Base-by-base conservation (phyloP, 805 yeast genomes). In the Saccharomycopsis selenospora region DNA sequence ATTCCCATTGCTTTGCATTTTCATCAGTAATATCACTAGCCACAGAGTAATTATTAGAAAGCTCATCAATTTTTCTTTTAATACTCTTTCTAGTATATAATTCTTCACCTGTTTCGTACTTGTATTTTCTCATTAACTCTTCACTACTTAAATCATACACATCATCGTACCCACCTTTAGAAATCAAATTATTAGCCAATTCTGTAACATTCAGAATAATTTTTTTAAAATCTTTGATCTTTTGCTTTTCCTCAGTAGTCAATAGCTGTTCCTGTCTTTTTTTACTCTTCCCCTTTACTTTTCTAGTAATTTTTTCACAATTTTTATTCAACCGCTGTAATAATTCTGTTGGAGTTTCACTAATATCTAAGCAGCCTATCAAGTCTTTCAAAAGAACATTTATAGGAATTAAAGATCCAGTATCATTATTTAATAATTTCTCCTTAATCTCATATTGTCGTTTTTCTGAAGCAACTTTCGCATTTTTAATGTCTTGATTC, bases 281-380 rank as follows among this genome's bases (percentile, higher is more conserved):
- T 18, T 44, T 29, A 11, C 25, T 18, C 17, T n/a, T 27, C 13
- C 30, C 38, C 38, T 40, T 42, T 49, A 52, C 42, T 46, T 52
- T 55, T 40, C 56, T 51, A 55, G 50, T 51, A 42, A 56, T 51
- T 50, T 56, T 63, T 26, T 28, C 22, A 42, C 44, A 46, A 46
- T 28, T 61, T 8, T 13, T 23, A 59, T 61, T 69, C 50, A 63
- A 64, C 52, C 69, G 67, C 55, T 56, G 76, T 28, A 82, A 60
- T 1, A 79, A 74, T 56, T 82, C 86, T 59, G 76, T 53, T 1
- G 82, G 72, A 0, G 79, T 71, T 57, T 82, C 89, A 2, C 75
- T 79, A 0, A 83, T 79, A 42, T 79, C 74, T 36, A 82, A 58
- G 1, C 57, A n/a, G 1, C 50, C 60, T 2, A 80, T 71, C n/a